A percentile compares a stretch with the other conserved stretches of the same genome.
phyloP scores from a whole-genome alignment of 2,329 filamentous ascomycete species.

The Chaetomiaceae sp. region DNA sequence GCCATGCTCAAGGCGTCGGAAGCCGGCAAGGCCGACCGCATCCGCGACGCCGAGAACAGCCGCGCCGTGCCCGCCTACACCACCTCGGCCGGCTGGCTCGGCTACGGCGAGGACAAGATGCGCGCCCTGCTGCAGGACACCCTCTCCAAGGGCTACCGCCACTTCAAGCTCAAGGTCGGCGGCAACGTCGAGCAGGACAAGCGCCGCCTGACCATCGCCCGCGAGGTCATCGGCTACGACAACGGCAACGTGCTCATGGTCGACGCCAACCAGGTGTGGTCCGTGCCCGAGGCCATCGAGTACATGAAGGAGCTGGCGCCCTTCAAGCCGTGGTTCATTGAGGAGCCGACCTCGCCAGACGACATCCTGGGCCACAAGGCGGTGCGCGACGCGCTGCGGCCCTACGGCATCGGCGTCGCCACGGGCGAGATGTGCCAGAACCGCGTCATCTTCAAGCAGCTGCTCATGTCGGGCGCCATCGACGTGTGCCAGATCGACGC shows the following conservation, averaged over 20 bases:
- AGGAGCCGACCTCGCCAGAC: constrained; percentile 87
- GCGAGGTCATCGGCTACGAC: constrained; percentile 78
- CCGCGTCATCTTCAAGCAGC: constrained; percentile 89
- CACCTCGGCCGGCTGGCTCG: constrained; percentile 87
- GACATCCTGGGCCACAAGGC: constrained; percentile 86
- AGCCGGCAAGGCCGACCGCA: constrained; percentile 62
- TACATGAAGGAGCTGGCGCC: constrained; percentile 80
- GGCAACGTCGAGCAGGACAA: constrained; percentile 67
- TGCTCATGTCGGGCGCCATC: constrained; percentile 73
- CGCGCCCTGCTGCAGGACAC: constrained; percentile 68
- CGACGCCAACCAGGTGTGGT: constrained; percentile 91
- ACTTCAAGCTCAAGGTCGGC: constrained; percentile 93
- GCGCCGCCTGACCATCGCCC: constrained; percentile 65
- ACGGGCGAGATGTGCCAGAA: constrained; percentile 97
- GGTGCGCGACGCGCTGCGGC: constrained; percentile 72
- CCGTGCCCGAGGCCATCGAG: constrained; percentile 79
- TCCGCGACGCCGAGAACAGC: constrained; percentile 68
- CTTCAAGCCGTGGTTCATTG: constrained; percentile 91
- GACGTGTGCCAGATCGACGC: constrained; percentile 89
- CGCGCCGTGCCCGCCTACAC: constrained; percentile 86
- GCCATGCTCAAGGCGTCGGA: constrained; percentile 63
- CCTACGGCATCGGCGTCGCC: constrained; percentile 74
- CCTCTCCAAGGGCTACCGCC: constrained; percentile 68
- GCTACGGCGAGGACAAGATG: constrained; percentile 86
- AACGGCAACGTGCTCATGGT: constrained; percentile 84